Base-by-base conservation (phyloP, 306 rosid species). In the Glycine tomentella region DNA sequence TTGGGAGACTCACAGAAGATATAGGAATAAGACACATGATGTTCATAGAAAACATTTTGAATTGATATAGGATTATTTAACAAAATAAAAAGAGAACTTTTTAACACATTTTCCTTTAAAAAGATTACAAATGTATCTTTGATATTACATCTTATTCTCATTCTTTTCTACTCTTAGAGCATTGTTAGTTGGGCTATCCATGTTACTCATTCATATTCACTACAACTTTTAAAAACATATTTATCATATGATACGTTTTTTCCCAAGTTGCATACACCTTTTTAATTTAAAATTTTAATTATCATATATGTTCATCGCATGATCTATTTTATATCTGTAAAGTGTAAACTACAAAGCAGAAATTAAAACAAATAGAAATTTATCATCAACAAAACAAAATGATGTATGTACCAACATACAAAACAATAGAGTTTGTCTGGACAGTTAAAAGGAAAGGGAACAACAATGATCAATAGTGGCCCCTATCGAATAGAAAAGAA, bases 31-130 rank as follows among this genome's bases (percentile, higher is more conserved):
- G 56, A 62, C 56, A 68, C 4, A n/a, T n/a, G 5, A 17, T 25
- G n/a, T 36, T 79, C 71, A 56, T 20, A 14, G 69, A 45, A 57
- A 61, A 80, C 63, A 72, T 57, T 74, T 74, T 55, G 76, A 80
- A 36, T 68, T 31, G 71, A 75, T 57, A 53, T 56, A 75, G 20
- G 62, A 13, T 33, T 69, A 67, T 58, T 66, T 11, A 71, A 45
- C 61, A 65, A 65, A 63, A 63, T 69, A 42, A 53, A 44, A 59
- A 73, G 34, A 34, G 36, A 61, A n/a, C 5, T 4, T 40, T 15
- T 53, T 55, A 53, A 65, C 6, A 20, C 4, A 2, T 4, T 61
- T 45, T 34, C 55, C n/a, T 66, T 16, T 5, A 15, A 15, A 49
- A 55, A 10, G 11, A 66, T 75, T 57, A 31, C 51, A 33, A 66